A percentile compares a stretch with the other conserved stretches of the same genome.
phyloP scores from a whole-genome alignment of 331 rosid species.

The Quercus tomentella region DNA sequence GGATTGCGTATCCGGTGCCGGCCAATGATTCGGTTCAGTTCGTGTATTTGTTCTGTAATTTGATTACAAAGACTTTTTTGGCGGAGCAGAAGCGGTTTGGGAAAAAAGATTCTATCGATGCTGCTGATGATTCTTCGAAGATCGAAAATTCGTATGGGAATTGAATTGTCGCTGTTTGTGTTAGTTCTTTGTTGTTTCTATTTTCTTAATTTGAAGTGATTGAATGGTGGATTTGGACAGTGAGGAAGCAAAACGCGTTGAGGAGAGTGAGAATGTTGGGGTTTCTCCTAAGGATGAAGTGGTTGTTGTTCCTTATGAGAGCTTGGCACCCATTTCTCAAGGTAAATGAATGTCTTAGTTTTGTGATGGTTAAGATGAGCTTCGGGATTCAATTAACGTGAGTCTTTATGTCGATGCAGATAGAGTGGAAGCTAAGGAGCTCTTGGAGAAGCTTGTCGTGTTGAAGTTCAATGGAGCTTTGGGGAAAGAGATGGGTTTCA shows the following conservation, averaged over 20 bases:
- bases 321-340: slow-evolving; percentile 35
- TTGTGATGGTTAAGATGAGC: not conserved
- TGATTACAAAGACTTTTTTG: slow-evolving; percentile 67
- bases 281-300: slow-evolving; percentile 29
- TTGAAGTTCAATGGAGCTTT: slow-evolving; percentile 51
- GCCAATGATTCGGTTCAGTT: slow-evolving; percentile 68
- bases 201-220: not conserved
- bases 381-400: not conserved
- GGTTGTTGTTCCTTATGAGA: slow-evolving; percentile 46
- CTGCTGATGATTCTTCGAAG: not conserved
- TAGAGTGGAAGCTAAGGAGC: slow-evolving; percentile 40
- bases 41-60: slow-evolving; percentile 65
- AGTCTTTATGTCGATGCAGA: slow-evolving; percentile 24
- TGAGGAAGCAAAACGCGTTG: slow-evolving; percentile 27
- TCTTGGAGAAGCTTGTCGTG: slow-evolving; percentile 70
- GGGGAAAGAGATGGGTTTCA: slow-evolving; percentile 41
- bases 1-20: slow-evolving; percentile 72
- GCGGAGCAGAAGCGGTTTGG: slow-evolving; percentile 28
- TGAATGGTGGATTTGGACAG: slow-evolving; percentile 15
- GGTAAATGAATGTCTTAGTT: slow-evolving; percentile 31
- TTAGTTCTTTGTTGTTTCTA: not conserved
- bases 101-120: not conserved
- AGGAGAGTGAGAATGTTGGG: slow-evolving; percentile 23
- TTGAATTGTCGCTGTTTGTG: not conserved
- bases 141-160: slow-evolving; percentile 15